Evolutionary conservation across 768 basidiomycete species (phyloP).

Genomic region (Chlorophyllum brunneum): DNA sequence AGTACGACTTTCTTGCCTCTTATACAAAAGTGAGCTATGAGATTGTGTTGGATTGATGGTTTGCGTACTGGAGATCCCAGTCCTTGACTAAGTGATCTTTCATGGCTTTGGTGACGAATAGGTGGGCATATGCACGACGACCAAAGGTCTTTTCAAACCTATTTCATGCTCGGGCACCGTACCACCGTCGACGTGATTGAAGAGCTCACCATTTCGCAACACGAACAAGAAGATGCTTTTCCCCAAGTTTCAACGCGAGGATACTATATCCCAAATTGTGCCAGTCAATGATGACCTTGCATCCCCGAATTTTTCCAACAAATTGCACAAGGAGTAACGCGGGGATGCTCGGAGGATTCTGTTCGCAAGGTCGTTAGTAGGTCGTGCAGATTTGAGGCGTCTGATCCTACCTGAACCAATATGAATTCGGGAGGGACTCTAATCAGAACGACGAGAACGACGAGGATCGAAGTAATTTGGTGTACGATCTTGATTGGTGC

Average conservation of each 20-base stretch:
- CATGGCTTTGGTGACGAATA: conserved; percentile 94
- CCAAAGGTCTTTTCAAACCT: conserved; percentile 90
- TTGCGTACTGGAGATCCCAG: conserved; percentile 73
- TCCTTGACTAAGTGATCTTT: conserved; percentile 59
- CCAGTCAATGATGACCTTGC: conserved; percentile 96
- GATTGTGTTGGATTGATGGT: neutral
- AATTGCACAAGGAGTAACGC: conserved; percentile 85
- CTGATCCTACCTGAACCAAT: conserved; percentile 74
- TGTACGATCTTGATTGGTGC: conserved; percentile 79
- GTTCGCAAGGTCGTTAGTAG: neutral
- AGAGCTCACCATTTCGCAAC: conserved; percentile 66
- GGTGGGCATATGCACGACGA: conserved; percentile 74
- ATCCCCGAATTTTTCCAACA: conserved; percentile 60
- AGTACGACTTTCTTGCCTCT: conserved; percentile 81
- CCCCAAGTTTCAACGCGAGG: conserved; percentile 77
- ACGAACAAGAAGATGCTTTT: conserved; percentile 61
- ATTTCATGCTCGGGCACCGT: neutral
- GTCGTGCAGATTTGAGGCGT: neutral
- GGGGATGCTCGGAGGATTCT: conserved; percentile 98
- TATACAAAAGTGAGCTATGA: conserved; percentile 3
- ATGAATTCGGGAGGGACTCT: conserved; percentile 76
- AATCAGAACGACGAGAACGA: conserved; percentile 56
- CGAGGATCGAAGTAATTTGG: conserved; percentile 63
- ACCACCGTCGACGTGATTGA: neutral
- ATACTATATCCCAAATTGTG: conserved; percentile 97